phyloP scores from a whole-genome alignment of 768 basidiomycete species.

The Pleurotus tuoliensis region DNA sequence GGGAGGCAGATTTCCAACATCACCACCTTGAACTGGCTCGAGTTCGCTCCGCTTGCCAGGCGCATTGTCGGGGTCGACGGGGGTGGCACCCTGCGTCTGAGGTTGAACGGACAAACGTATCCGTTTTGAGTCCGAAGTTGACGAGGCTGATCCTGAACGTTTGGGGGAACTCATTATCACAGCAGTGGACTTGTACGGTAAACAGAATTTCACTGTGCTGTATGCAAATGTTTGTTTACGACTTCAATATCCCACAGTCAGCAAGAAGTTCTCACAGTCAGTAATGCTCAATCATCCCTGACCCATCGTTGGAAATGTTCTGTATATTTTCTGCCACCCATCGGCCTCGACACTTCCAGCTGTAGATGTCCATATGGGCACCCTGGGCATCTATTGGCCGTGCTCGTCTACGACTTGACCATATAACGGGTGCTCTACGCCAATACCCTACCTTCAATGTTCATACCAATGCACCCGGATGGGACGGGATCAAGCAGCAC shows the following conservation, averaged over 20 bases:
- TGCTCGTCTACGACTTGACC: neutral
- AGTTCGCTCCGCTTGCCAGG: slow-evolving; percentile 86
- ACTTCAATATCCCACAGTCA: neutral
- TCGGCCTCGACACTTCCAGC: neutral
- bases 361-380: slow-evolving; percentile 8
- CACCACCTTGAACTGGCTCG: slow-evolving; percentile 75
- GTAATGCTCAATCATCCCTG: neutral
- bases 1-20: slow-evolving; percentile 64
- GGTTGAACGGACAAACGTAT: slow-evolving; percentile 52
- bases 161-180: slow-evolving; percentile 58
- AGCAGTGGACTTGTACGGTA: no score
- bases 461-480: slow-evolving; percentile 4
- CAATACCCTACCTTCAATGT: neutral
- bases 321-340: no score
- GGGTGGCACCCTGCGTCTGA: slow-evolving; percentile 60
- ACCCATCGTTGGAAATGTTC: neutral
- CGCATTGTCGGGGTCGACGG: slow-evolving; percentile 76
- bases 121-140: slow-evolving; percentile 52
- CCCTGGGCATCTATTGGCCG: slow-evolving; percentile 3
- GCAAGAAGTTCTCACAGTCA: neutral
- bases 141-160: slow-evolving; percentile 56
- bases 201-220: no score
- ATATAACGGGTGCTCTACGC: neutral
- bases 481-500: slow-evolving; percentile 4
- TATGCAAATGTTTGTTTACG: no score